Percentiles rank a stretch among this genome's conserved stretches.
Conservation (phyloP, 2,329 filamentous ascomycete genomes). For the Orbilia brochopaga region DNA sequence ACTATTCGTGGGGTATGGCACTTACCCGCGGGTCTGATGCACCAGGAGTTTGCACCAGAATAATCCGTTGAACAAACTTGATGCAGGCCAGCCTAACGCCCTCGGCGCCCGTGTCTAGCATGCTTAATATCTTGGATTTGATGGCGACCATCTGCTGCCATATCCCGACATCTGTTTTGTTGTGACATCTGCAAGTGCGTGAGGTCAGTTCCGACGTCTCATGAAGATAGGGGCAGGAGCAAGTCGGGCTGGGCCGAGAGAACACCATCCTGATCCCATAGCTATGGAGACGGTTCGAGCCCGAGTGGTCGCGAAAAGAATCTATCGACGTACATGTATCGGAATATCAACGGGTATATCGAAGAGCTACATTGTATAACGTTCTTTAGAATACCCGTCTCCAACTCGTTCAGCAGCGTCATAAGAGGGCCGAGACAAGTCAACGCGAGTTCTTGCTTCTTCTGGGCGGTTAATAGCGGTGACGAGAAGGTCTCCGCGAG, state of each 20-base stretch:
- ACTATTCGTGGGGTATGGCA: constrained; percentile 52
- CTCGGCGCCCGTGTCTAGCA: constrained; percentile 80
- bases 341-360: constrained; percentile 88
- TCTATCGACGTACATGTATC: constrained; percentile 77
- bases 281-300: constrained; percentile 7
- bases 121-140: constrained; percentile 83
- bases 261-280: constrained; percentile 7
- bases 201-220: constrained; percentile 50
- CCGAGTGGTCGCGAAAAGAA: constrained; percentile 12
- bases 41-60: constrained; percentile 88
- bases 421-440: constrained; percentile 78
- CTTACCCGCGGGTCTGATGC: constrained; percentile 81
- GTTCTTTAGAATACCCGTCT: constrained; percentile 80
- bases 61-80: constrained; percentile 93
- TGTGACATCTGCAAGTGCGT: constrained; percentile 72
- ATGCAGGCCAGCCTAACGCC: constrained; percentile 90
- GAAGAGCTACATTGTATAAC: constrained; percentile 87
- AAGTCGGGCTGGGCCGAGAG: constrained; percentile 3
- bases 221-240: background rate
- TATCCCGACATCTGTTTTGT: constrained; percentile 76
- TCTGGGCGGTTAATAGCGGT: constrained; percentile 75
- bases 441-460: constrained; percentile 79
- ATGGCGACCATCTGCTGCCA: constrained; percentile 90
- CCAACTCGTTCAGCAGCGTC: constrained; percentile 74
- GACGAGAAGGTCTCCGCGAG: constrained; percentile 94